phyloP scores from a whole-genome alignment of 257 asterid genomes.

The Salvia splendens region DNA sequence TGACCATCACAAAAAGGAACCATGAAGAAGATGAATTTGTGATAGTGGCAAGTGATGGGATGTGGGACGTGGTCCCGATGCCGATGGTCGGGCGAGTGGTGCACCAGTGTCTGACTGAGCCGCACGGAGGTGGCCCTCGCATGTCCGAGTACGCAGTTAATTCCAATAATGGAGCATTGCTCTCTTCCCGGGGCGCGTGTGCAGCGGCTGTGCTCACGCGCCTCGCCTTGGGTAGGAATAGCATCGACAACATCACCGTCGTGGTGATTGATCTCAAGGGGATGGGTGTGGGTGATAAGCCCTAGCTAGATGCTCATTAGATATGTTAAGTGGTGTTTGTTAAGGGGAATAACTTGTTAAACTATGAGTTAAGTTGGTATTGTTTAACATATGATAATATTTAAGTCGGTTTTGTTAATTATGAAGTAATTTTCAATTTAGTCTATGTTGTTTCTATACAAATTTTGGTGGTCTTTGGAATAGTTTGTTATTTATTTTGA shows the following conservation, averaged over 20 bases:
- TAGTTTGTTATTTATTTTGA: too few relatives aligned
- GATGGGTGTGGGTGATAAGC: neutral
- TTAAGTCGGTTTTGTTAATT: neutral
- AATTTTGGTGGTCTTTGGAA: too few relatives aligned
- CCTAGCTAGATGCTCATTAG: neutral
- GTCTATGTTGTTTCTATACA: too few relatives aligned
- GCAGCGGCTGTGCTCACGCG: conserved; percentile 52
- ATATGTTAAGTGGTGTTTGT: neutral
- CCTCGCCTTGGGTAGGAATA: conserved; percentile 50
- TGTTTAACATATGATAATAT: neutral
- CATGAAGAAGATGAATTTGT: conserved; percentile 45
- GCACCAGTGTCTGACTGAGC: conserved; percentile 40
- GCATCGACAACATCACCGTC: conserved; percentile 45
- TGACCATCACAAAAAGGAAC: conserved; percentile 42
- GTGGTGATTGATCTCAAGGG: conserved; percentile 50
- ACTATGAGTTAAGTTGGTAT: neutral
- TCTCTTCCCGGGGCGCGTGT: conserved; percentile 27
- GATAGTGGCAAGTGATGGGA: conserved; percentile 51
- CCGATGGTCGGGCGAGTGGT: conserved; percentile 44
- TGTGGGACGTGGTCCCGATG: conserved; percentile 57
- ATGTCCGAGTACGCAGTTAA: neutral
- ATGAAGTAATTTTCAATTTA: neutral
- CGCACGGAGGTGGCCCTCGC: conserved; percentile 20
- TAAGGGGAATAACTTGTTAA: neutral
- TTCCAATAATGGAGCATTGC: too few relatives aligned